Evolutionary conservation across 352 stramenopile genomes (phyloP).

Genomic region (Aphanomyces cochlioides): DNA sequence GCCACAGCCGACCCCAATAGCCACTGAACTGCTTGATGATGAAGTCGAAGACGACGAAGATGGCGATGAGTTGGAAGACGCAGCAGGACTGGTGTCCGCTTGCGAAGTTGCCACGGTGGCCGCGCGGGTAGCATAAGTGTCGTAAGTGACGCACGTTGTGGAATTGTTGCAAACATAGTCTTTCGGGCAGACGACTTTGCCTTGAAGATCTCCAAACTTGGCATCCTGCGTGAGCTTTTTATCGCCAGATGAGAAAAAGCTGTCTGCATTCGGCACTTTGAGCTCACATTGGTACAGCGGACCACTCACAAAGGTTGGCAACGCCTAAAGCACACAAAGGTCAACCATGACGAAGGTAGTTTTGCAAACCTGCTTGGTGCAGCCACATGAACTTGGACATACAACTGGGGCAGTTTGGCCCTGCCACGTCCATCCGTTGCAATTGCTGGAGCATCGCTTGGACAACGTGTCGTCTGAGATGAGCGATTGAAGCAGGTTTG

Average conservation of each 20-base stretch:
- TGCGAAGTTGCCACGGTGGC: background rate
- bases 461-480: background rate
- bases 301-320: constrained; percentile 19
- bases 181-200: constrained; percentile 24
- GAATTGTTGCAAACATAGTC: constrained; percentile 21
- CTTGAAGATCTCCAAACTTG: constrained; percentile 3
- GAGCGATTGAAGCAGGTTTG: background rate
- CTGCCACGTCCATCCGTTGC: constrained; percentile 23
- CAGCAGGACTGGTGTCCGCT: background rate
- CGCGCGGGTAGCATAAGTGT: background rate
- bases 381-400: constrained; percentile 18
- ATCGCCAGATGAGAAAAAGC: constrained; percentile 25
- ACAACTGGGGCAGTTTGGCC: background rate
- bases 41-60: background rate
- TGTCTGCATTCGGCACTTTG: constrained; percentile 24
- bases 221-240: constrained; percentile 11
- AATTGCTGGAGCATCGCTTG: constrained; percentile 21
- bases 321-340: background rate
- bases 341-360: background rate
- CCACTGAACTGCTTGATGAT: background rate
- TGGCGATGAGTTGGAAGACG: background rate
- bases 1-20: constrained; percentile 4
- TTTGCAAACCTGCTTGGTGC: constrained; percentile 6
- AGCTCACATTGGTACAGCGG: constrained; percentile 21
- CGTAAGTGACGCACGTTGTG: background rate